Evolutionary conservation across 208 protist genomes (phyloP).

Genomic region (Naegleria gruberi): DNA sequence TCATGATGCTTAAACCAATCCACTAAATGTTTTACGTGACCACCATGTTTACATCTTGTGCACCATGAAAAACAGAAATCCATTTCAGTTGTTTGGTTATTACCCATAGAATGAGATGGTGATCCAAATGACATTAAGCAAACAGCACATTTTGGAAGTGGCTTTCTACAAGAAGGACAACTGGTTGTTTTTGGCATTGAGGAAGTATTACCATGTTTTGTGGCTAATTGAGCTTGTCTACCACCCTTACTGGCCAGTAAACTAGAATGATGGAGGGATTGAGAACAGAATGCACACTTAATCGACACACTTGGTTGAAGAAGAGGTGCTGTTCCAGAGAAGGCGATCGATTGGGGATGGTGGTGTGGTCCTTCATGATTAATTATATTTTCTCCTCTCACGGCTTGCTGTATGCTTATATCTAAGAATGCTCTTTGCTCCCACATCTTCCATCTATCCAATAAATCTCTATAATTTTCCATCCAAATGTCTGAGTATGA

Average conservation of each 20-base stretch:
- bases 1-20: background rate
- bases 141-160: constrained; percentile 3
- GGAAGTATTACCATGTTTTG: background rate
- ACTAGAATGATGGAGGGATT: background rate
- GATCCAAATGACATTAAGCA: constrained; percentile 4
- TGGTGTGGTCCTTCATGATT: background rate
- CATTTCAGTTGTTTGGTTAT: background rate
- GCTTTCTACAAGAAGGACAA: constrained; percentile 1
- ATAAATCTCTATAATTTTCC: constrained; percentile 45
- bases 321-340: background rate
- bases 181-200: background rate
- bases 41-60: constrained; percentile 13
- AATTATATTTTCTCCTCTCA: background rate
- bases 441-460: constrained; percentile 55
- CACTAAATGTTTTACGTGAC: constrained; percentile 16
- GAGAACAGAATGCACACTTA: constrained; percentile 8
- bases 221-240: background rate
- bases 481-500: constrained; percentile 23
- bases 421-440: constrained; percentile 49
- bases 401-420: background rate
- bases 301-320: background rate
- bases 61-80: constrained; percentile 19
- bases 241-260: background rate
- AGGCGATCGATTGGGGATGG: background rate
- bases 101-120: background rate